A percentile compares a stretch with the other conserved stretches of the same genome.
Conservation (phyloP, 2,329 filamentous ascomycete species). For the Calonectria montana region DNA sequence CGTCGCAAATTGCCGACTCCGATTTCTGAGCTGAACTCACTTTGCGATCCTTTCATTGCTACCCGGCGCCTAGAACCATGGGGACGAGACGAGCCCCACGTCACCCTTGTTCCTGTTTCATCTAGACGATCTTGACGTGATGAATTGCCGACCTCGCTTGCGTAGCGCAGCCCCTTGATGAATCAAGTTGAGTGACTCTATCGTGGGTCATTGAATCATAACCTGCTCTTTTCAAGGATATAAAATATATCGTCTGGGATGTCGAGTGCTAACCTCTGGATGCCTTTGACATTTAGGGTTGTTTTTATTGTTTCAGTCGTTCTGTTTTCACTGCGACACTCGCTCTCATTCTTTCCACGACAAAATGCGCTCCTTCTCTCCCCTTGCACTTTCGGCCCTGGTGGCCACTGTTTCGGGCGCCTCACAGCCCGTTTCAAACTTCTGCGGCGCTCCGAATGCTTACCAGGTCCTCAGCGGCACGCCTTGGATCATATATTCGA, state of each 20-base stretch:
- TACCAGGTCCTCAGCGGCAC: slow-evolving; percentile 26
- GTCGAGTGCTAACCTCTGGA: neutral
- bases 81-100: neutral
- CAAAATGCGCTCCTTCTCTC: slow-evolving; percentile 5
- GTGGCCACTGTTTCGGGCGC: neutral
- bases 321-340: neutral
- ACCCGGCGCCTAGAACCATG: neutral
- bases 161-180: neutral
- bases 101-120: neutral
- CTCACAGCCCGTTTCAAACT: slow-evolving; percentile 18
- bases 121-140: neutral
- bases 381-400: neutral
- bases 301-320: neutral
- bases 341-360: neutral
- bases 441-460: slow-evolving; percentile 28
- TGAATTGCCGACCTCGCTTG: neutral
- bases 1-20: neutral
- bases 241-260: neutral
- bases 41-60: neutral
- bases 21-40: neutral
- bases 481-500: slow-evolving; percentile 33
- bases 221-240: neutral
- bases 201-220: neutral
- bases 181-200: slow-evolving; percentile 8
- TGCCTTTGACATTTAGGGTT: neutral